Evolutionary conservation across 495 filamentous ascomycete genomes (phyloP).

Genomic region (Penicillium mononematosum): DNA sequence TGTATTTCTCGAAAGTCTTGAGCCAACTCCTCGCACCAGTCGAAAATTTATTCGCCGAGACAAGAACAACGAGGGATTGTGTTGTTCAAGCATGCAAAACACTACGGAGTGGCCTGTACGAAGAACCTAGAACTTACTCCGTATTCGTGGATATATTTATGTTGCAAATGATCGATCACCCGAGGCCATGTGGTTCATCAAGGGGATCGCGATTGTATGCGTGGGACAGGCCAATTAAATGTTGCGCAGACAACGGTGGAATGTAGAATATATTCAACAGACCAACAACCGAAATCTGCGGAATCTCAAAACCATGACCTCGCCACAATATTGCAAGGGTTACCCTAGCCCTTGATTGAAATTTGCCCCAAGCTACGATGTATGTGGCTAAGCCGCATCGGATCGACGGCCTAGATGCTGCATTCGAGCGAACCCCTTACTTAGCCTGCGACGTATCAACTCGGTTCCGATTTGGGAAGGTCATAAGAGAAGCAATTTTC

Average conservation of each 20-base stretch:
- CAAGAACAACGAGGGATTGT: no score
- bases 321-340: background rate
- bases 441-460: conserved; percentile 15
- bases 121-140: background rate
- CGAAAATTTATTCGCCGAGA: no score
- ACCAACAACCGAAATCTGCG: background rate
- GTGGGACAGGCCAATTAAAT: conserved; percentile 8
- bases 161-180: conserved; percentile 4
- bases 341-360: background rate
- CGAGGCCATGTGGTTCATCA: conserved; percentile 16
- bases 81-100: no score
- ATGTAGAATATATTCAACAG: background rate
- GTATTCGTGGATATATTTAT: background rate
- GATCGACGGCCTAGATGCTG: conserved; percentile 11
- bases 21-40: no score
- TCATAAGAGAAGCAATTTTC: background rate
- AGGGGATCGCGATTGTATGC: conserved; percentile 7
- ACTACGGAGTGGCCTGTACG: background rate
- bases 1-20: no score
- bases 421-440: conserved; percentile 13
- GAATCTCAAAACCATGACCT: background rate
- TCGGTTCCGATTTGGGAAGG: conserved; percentile 5
- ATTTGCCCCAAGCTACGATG: background rate
- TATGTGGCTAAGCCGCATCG: background rate
- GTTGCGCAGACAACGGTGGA: conserved; percentile 13